Percentiles rank a stretch among this genome's conserved stretches.
These are phyloP conservation scores for Lactarius vividus DNA, from an alignment of 768 basidiomycete species.

Conservation along the genomic window DNA sequence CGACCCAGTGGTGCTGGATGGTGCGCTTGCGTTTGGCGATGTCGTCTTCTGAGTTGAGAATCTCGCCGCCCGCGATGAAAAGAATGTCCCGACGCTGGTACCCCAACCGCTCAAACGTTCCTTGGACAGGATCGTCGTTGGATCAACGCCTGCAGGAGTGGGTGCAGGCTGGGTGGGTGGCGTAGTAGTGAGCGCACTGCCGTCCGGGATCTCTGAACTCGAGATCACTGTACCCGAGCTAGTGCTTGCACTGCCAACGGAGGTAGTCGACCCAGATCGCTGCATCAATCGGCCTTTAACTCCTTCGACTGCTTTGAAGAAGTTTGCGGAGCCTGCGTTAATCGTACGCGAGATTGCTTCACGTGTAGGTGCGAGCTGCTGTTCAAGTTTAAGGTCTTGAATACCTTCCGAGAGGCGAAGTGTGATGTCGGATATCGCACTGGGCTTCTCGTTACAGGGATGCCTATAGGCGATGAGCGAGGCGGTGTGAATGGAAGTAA, in stretches of 20 bases:
- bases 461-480: constrained; percentile 50
- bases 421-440: constrained; percentile 87
- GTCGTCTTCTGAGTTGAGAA: constrained; percentile 10
- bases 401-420: constrained; percentile 90
- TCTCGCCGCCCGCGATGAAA: constrained; percentile 22
- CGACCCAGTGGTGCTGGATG: constrained; percentile 14
- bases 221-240: constrained; percentile 32
- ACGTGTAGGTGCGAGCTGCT: constrained; percentile 89
- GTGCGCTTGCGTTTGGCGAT: constrained; percentile 13
- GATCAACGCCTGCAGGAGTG: constrained; percentile 26
- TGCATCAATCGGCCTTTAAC: constrained; percentile 72
- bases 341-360: constrained; percentile 84
- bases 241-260: constrained; percentile 25
- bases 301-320: constrained; percentile 90
- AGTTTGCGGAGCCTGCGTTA: constrained; percentile 67
- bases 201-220: constrained; percentile 30
- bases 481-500: background rate
- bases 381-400: constrained; percentile 89
- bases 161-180: constrained; percentile 2
- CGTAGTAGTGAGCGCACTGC: constrained; percentile 24
- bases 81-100: constrained; percentile 27
- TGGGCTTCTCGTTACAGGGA: constrained; percentile 89
- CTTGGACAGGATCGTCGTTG: constrained; percentile 28
- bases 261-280: constrained; percentile 33
- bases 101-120: constrained; percentile 27